These are phyloP conservation scores for Afroboletus lepidellus DNA, from an alignment of 1,284 basidiomycete species.

Conservation along the genomic window DNA sequence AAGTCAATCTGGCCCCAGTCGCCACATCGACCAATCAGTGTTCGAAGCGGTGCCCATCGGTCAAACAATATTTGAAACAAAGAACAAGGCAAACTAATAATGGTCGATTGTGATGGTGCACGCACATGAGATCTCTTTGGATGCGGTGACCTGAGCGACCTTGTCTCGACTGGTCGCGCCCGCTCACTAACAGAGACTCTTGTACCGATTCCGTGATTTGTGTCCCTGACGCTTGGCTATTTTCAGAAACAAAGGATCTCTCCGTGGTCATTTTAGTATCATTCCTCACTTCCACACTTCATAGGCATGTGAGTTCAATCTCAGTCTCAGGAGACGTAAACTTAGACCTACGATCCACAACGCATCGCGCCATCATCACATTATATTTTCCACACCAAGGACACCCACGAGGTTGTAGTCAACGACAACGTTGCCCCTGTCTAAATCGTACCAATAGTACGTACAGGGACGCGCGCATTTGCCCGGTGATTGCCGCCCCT, in stretches of 20 bases:
- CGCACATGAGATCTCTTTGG: no score
- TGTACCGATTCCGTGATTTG: neutral
- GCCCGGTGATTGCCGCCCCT: constrained; percentile 18
- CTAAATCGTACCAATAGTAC: neutral
- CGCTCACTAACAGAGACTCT: neutral
- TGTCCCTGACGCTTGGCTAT: constrained; percentile 1
- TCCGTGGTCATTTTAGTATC: neutral
- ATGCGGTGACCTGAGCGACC: neutral
- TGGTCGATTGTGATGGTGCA: no score
- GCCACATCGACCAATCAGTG: no score
- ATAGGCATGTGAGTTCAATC: neutral
- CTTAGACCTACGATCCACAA: neutral
- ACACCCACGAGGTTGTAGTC: constrained; percentile 4
- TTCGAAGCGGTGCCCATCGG: no score
- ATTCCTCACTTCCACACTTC: neutral
- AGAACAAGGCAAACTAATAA: no score
- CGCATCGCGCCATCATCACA: constrained; percentile 1
- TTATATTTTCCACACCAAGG: neutral
- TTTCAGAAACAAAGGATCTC: neutral
- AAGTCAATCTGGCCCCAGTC: constrained; percentile 1
- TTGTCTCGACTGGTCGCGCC: no score
- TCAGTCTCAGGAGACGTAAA: neutral
- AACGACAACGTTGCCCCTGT: constrained; percentile 10
- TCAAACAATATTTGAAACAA: no score
- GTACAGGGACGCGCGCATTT: neutral